These are phyloP conservation scores for Cicer cuneatum DNA, from an alignment of 306 rosid species.

Conservation along the genomic window DNA sequence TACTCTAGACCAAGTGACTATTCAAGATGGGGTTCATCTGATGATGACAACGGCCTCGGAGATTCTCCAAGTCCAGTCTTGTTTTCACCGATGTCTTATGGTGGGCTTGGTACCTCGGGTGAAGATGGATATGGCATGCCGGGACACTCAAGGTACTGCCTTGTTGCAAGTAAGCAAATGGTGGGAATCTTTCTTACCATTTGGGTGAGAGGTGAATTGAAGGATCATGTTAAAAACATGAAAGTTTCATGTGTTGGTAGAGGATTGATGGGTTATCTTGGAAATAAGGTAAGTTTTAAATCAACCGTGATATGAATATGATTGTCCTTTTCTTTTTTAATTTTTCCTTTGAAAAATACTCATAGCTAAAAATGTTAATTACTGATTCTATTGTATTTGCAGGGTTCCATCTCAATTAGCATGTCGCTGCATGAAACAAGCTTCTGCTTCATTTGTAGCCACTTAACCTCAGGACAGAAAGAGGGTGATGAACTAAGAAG, in stretches of 20 bases:
- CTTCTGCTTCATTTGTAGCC: conserved; percentile 95
- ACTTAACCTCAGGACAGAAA: conserved; percentile 94
- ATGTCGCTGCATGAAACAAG: conserved; percentile 96
- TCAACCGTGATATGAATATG: background rate
- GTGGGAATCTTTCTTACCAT: conserved; percentile 95
- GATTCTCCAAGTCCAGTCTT: conserved; percentile 95
- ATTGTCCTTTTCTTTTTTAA: conserved; percentile 8
- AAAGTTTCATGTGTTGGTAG: conserved; percentile 96
- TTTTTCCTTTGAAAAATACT: background rate
- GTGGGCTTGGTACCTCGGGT: conserved; percentile 65
- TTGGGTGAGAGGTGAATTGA: conserved; percentile 94
- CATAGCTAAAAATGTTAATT: conserved; percentile 11
- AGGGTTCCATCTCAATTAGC: conserved; percentile 98
- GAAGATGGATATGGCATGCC: conserved; percentile 79
- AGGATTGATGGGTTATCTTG: conserved; percentile 99
- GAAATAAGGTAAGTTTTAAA: conserved; percentile 80
- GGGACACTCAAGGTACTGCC: conserved; percentile 79
- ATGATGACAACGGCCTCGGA: conserved; percentile 87
- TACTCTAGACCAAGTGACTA: conserved; percentile 89
- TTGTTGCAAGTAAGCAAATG: conserved; percentile 99
- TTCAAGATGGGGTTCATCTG: conserved; percentile 97
- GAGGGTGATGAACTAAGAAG: conserved; percentile 97
- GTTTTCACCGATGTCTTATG: conserved; percentile 79
- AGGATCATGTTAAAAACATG: conserved; percentile 87
- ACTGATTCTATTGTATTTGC: conserved; percentile 49